phyloP scores from a whole-genome alignment of 2,329 filamentous ascomycete species.

The Tolypocladium amazonense region DNA sequence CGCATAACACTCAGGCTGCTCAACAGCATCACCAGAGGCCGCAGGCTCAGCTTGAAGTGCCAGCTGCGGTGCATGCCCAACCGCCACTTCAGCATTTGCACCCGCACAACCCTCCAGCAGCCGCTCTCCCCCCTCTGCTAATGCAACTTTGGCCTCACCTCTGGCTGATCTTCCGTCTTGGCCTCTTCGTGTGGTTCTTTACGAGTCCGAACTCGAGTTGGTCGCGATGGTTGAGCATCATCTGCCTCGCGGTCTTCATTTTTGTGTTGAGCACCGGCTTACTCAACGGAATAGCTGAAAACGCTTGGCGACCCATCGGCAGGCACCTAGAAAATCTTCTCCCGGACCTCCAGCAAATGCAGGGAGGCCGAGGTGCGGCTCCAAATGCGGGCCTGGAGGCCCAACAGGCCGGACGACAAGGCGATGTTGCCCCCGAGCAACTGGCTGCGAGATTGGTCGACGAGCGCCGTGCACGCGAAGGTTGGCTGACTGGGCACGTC shows the following conservation, averaged over 20 bases:
- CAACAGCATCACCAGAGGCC: slow-evolving; percentile 10
- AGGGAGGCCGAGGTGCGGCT: slow-evolving; percentile 3
- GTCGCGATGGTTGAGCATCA: slow-evolving; percentile 46
- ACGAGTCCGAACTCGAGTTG: slow-evolving; percentile 47
- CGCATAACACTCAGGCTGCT: neutral
- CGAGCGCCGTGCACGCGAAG: slow-evolving; percentile 17
- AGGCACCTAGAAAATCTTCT: slow-evolving; percentile 50
- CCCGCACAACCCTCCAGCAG: slow-evolving; percentile 27
- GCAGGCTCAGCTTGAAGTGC: slow-evolving; percentile 2
- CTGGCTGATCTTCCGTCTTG: slow-evolving; percentile 49
- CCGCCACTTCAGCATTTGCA: slow-evolving; percentile 17
- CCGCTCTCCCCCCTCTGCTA: slow-evolving; percentile 20
- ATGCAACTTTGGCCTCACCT: slow-evolving; percentile 45
- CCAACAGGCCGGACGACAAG: slow-evolving; percentile 14
- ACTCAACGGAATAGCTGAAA: slow-evolving; percentile 43
- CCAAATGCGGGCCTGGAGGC: slow-evolving; percentile 12
- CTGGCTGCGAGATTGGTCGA: slow-evolving; percentile 43
- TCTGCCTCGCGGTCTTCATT: slow-evolving; percentile 40
- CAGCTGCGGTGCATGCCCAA: slow-evolving; percentile 5
- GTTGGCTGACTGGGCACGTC: slow-evolving; percentile 28
- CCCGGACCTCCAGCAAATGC: slow-evolving; percentile 33
- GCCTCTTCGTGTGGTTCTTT: slow-evolving; percentile 55
- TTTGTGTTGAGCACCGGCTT: slow-evolving; percentile 51
- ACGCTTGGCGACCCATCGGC: slow-evolving; percentile 45
- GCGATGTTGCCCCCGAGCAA: slow-evolving; percentile 34